Evolutionary conservation across 73 alveolate species (phyloP), one percentile per base, ranked within the genome.

Genomic region (Effrenium voratum): DNA sequence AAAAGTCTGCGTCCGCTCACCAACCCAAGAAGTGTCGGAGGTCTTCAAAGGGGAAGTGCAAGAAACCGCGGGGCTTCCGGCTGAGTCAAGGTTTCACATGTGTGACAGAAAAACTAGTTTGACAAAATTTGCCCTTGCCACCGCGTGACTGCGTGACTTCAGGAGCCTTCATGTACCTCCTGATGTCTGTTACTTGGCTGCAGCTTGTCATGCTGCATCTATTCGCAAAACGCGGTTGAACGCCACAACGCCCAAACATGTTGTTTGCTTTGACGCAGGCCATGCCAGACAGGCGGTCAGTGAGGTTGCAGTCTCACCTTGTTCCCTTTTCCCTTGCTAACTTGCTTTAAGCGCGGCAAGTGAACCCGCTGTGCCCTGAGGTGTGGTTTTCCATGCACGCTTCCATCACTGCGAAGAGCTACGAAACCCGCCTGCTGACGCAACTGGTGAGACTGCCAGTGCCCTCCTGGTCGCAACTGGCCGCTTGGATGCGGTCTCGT

Each of bases 361-460:
- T n/a, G n/a, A n/a, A n/a, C n/a, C n/a, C n/a, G n/a, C n/a, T n/a
- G n/a, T n/a, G n/a, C 32, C 36, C n/a, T 40, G 36, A 90, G 97
- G 97, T 90, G 12, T 92, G 98, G 98, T 76, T 92, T 82, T 47
- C 98, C n/a, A 92, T 92, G 98, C 98, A 92, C 41, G 98, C 98
- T 40, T 75, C 98, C 70, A 55, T 92, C 66, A 75, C 98, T 28
- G 98, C 98, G 70, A 92, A 92, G 92, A 92, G 98, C 92, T 92
- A 92, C 32, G 98, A 92, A 22, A 76, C 91, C 0, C 77, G 98
- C 12, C 91, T 92, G 22, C 91, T 92, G 43, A 92, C 98, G 55
- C 98, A 92, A 92, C 98, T 92, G 34, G 98, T 92, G 24, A 91
- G 98, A 75, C 50, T 92, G 90, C 98, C 98, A 10, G 98, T 92